Percentiles rank a stretch among this genome's conserved stretches.
These are phyloP conservation scores for Corymbia citriodora DNA, from an alignment of 441 rosid genomes.

Conservation along the genomic window DNA sequence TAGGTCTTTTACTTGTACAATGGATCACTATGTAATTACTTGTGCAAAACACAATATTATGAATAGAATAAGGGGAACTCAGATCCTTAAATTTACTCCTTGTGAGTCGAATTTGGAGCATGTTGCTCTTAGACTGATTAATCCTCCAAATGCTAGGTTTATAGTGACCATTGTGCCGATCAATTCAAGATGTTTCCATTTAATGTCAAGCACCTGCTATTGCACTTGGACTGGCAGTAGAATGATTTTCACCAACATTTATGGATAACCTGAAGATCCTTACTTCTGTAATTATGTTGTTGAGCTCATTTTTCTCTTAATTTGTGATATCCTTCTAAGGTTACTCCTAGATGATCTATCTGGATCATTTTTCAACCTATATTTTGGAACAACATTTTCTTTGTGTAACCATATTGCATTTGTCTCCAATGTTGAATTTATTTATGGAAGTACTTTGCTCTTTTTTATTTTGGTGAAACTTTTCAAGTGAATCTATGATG, in stretches of 20 bases:
- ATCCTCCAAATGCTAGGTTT: no score
- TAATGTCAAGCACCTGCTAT: not conserved
- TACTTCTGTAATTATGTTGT: not conserved
- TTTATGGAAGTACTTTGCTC: not conserved
- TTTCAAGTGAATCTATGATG: not conserved
- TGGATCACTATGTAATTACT: no score
- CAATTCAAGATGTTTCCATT: no score
- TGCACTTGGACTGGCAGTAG: not conserved
- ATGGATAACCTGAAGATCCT: not conserved
- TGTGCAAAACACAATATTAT: no score
- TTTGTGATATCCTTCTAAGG: not conserved
- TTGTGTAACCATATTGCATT: not conserved
- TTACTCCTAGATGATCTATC: not conserved
- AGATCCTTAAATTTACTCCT: no score
- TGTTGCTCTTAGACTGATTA: no score
- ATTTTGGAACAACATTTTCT: not conserved
- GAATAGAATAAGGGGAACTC: no score
- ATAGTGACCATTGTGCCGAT: no score
- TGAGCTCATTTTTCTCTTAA: not conserved
- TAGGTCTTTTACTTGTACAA: no score
- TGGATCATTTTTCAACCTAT: not conserved
- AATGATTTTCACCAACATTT: not conserved
- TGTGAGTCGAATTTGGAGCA: no score
- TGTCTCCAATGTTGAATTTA: not conserved
- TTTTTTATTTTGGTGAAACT: no score